Base-by-base conservation (phyloP, 805 yeast species). In the Wickerhamiella shivajii region DNA sequence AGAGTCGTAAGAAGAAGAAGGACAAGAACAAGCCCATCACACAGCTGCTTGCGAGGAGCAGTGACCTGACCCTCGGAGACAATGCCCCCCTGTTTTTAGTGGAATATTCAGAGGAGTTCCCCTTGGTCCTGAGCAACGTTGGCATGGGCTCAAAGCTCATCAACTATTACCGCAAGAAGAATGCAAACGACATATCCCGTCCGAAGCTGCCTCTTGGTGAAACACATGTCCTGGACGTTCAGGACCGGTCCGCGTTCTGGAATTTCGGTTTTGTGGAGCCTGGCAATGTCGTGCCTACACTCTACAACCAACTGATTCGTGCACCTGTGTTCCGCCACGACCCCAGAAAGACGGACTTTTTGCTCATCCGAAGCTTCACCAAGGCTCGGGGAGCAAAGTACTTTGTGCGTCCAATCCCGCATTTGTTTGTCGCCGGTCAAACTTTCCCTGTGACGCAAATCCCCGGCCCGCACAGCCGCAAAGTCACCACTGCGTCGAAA, bases 211-310 rank as follows among this genome's bases (percentile, higher is more conserved):
- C 81, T 1, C 66, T 84, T 26, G 98, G 98, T 28, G 98, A 90
- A 52, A 90, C 97, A 0, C 90, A 80, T 56, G 94, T 90, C 3
- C 61, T 90, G 23, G 96, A 95, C n/a, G 80, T 81, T 1, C 94
- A 85, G 51, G 98, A 90, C 56, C 68, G 92, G 46, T 80, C 94
- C 6, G 96, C 98, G 9, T 90, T 90, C 52, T 90, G 98, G 97
- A 90, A 85, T 53, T 90, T 84, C 60, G 98, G 98, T 1, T 80
- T 78, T 58, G 97, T 90, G 6, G 94, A 83, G 29, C 80, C 84
- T 3, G 98, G 98, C 2, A 81, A 77, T 45, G 71, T 83, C 36
- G 95, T 85, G 3, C 97, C 97, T 1, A 80, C 98, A 0, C 59
- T 87, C 29, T 90, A 90, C 59, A 90, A 87, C 52, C 78, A 83